Conservation (phyloP, 805 yeast species). For the Ogataea salicorniae region DNA sequence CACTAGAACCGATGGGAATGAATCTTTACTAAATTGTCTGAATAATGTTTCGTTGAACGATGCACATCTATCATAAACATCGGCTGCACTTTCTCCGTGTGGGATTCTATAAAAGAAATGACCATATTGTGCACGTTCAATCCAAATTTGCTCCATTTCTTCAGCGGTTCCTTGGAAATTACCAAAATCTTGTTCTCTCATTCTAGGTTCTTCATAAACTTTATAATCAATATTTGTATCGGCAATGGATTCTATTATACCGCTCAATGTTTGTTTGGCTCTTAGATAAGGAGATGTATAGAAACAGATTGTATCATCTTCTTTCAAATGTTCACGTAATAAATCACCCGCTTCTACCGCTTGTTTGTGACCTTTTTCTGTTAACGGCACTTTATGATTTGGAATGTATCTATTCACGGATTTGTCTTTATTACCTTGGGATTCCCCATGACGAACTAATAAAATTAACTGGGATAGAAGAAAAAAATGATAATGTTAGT, state of each 20-base stretch:
- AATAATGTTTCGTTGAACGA: slow-evolving; percentile 84
- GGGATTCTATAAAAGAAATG: slow-evolving; percentile 87
- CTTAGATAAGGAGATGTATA: slow-evolving; percentile 84
- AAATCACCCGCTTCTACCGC: slow-evolving; percentile 56
- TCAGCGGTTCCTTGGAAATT: slow-evolving; percentile 76
- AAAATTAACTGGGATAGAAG: slow-evolving; percentile 45
- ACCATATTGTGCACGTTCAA: slow-evolving; percentile 82
- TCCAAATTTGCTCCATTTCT: slow-evolving; percentile 78
- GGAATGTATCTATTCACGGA: slow-evolving; percentile 71
- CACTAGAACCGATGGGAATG: slow-evolving; percentile 76
- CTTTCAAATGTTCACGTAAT: slow-evolving; percentile 29
- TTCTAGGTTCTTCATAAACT: slow-evolving; percentile 80
- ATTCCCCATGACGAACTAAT: slow-evolving; percentile 86
- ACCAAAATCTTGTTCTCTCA: slow-evolving; percentile 94
- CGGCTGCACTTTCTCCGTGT: slow-evolving; percentile 94
- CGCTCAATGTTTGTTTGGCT: slow-evolving; percentile 78
- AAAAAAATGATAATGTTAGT: slow-evolving; percentile 9
- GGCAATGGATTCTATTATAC: slow-evolving; percentile 52
- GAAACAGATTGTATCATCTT: slow-evolving; percentile 60
- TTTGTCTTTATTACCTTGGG: slow-evolving; percentile 86
- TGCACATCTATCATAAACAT: slow-evolving; percentile 86
- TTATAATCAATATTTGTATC: slow-evolving; percentile 41
- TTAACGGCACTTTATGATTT: slow-evolving; percentile 74
- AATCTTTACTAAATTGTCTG: slow-evolving; percentile 65
- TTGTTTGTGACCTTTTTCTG: slow-evolving; percentile 63